These are phyloP conservation scores for Dioscorea zingiberensis DNA, from an alignment of 106 monocot species.

Conservation along the genomic window DNA sequence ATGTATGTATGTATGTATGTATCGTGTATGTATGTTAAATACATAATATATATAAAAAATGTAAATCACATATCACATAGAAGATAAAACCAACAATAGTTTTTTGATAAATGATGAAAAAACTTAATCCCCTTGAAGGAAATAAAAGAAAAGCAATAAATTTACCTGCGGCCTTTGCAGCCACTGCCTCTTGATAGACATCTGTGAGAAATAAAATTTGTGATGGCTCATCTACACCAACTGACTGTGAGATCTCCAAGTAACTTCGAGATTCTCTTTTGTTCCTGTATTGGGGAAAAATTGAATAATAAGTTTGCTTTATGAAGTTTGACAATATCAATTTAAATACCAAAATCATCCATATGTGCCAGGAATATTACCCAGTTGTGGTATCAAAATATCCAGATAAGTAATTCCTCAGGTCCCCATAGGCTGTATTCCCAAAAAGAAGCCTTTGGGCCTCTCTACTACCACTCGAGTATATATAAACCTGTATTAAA, in stretches of 20 bases:
- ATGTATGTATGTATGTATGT: no score
- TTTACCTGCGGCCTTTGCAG: slow-evolving; percentile 87
- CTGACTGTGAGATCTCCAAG: slow-evolving; percentile 72
- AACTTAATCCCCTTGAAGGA: no score
- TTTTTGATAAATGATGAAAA: no score
- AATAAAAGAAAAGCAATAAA: no score
- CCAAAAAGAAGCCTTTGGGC: slow-evolving; percentile 94
- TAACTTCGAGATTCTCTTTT: slow-evolving; percentile 89
- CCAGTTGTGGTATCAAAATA: slow-evolving; percentile 91
- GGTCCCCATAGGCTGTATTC: slow-evolving; percentile 74
- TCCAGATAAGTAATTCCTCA: slow-evolving; percentile 82
- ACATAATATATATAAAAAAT: no score
- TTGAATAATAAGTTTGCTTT: not conserved
- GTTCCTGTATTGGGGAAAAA: slow-evolving; percentile 42
- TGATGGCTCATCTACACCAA: slow-evolving; percentile 84
- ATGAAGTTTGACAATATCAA: no score
- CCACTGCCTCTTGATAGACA: slow-evolving; percentile 92
- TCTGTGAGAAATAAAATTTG: slow-evolving; percentile 94
- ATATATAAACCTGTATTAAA: slow-evolving; percentile 77
- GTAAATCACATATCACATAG: no score
- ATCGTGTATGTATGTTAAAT: no score
- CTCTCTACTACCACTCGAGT: slow-evolving; percentile 98
- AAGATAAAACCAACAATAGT: no score
- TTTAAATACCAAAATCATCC: no score
- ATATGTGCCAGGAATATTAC: slow-evolving; percentile 17